Conservation (phyloP, 805 yeast genomes). For the Suhomyces emberorum region DNA sequence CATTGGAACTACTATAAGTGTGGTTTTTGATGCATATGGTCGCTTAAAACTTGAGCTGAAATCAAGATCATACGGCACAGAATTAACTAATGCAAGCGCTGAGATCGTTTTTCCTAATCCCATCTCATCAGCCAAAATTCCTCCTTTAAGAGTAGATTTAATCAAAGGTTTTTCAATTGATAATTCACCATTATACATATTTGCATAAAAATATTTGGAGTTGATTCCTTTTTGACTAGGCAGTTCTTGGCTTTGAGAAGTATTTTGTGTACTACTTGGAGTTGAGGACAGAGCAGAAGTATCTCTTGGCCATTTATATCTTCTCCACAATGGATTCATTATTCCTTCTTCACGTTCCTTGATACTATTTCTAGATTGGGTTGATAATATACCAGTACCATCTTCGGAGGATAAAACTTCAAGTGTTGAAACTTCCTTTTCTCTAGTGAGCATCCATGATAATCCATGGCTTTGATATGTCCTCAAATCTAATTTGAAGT, state of each 20-base stretch:
- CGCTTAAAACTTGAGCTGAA: slow-evolving; percentile 15
- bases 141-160: slow-evolving; percentile 64
- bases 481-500: slow-evolving; percentile 59
- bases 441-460: slow-evolving; percentile 86
- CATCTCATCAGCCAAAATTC: slow-evolving; percentile 95
- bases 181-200: slow-evolving; percentile 76
- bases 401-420: slow-evolving; percentile 26
- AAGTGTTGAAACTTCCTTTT: slow-evolving; percentile 52
- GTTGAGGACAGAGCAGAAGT: slow-evolving; percentile 27
- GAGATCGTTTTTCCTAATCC: slow-evolving; percentile 93
- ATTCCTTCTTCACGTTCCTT: slow-evolving; percentile 43
- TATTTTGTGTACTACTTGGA: background rate
- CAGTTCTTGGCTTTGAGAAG: slow-evolving; percentile 2
- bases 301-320: slow-evolving; percentile 68
- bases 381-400: slow-evolving; percentile 20
- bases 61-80: slow-evolving; percentile 52
- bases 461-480: slow-evolving; percentile 82
- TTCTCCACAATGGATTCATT: slow-evolving; percentile 85
- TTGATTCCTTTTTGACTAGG: background rate
- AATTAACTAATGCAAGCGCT: slow-evolving; percentile 66
- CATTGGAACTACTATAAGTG: slow-evolving; percentile 85
- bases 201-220: slow-evolving; percentile 59
- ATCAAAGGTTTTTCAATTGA: slow-evolving; percentile 65
- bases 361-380: slow-evolving; percentile 24
- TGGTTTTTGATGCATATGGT: slow-evolving; percentile 65